These are phyloP conservation scores for Tetradesmus lagerheimii DNA, from an alignment of 139 green algal species.

Conservation along the genomic window DNA sequence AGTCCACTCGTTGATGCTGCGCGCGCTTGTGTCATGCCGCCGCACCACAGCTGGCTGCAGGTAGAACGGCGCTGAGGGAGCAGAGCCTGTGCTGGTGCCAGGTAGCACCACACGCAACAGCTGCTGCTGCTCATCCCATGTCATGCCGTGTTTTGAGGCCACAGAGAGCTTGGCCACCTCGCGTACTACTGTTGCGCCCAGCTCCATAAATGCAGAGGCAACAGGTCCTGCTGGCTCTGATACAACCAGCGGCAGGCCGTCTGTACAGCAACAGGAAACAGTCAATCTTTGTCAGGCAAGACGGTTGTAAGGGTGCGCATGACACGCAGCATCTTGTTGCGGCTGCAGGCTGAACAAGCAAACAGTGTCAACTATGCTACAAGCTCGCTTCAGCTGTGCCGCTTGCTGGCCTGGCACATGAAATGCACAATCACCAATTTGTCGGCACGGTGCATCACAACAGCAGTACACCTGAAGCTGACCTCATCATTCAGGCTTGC, in stretches of 20 bases:
- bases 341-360: neutral
- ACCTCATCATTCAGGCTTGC: no score
- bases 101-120: slow-evolving; percentile 34
- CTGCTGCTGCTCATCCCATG: slow-evolving; percentile 57
- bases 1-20: slow-evolving; percentile 92
- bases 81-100: neutral
- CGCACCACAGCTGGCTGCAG: slow-evolving; percentile 85
- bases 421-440: no score
- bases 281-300: neutral
- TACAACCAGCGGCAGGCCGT: slow-evolving; percentile 91
- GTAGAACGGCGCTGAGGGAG: slow-evolving; percentile 74
- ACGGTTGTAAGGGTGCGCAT: neutral
- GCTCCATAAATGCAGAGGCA: slow-evolving; percentile 80
- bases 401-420: no score
- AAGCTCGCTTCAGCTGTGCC: no score
- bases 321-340: neutral
- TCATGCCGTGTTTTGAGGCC: slow-evolving; percentile 54
- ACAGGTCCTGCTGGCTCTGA: slow-evolving; percentile 78
- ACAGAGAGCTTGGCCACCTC: slow-evolving; percentile 90
- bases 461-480: no score
- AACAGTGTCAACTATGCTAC: no score
- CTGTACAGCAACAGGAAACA: slow-evolving; percentile 50
- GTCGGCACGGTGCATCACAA: no score
- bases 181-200: slow-evolving; percentile 93
- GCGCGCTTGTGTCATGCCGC: slow-evolving; percentile 89